Evolutionary conservation across 2,329 filamentous ascomycete genomes (phyloP).

Genomic region (Lachnellula arida): DNA sequence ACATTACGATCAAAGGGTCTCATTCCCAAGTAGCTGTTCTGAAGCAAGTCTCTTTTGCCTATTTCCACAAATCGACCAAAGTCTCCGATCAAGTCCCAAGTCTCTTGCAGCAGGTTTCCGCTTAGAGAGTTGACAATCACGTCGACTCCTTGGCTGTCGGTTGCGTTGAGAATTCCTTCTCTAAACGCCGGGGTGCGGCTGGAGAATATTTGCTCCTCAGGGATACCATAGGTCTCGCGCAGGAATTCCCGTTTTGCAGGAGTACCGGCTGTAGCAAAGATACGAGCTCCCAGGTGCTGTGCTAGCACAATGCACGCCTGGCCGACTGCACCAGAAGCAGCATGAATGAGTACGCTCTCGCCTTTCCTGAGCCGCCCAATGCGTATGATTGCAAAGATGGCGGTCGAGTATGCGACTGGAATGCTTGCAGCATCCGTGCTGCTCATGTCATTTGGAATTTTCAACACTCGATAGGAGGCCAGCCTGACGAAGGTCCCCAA

Average conservation of each 20-base stretch:
- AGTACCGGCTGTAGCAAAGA: not conserved
- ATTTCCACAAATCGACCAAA: conserved; percentile 35
- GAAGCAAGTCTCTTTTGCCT: conserved; percentile 20
- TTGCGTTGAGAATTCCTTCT: not conserved
- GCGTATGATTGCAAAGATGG: not conserved
- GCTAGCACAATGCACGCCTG: not conserved
- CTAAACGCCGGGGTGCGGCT: not conserved
- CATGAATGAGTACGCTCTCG: not conserved
- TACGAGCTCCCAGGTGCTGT: not conserved
- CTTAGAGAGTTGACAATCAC: not conserved
- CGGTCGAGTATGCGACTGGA: not conserved
- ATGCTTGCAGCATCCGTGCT: not conserved
- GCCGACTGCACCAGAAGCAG: not conserved
- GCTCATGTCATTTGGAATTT: not conserved
- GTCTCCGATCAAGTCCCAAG: conserved; percentile 33
- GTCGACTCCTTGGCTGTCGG: not conserved
- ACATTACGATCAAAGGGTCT: too few species aligned
- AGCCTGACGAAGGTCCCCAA: not conserved
- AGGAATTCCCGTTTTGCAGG: not conserved
- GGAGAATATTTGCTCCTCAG: not conserved
- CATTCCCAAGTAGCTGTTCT: too few species aligned
- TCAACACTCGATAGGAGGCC: too few species aligned
- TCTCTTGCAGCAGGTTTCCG: conserved; percentile 26
- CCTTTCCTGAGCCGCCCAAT: not conserved
- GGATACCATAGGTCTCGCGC: not conserved